Percentiles rank a stretch among this genome's conserved stretches.
phyloP scores from a whole-genome alignment of 2,329 filamentous ascomycete genomes.

The Fusarium illudens region DNA sequence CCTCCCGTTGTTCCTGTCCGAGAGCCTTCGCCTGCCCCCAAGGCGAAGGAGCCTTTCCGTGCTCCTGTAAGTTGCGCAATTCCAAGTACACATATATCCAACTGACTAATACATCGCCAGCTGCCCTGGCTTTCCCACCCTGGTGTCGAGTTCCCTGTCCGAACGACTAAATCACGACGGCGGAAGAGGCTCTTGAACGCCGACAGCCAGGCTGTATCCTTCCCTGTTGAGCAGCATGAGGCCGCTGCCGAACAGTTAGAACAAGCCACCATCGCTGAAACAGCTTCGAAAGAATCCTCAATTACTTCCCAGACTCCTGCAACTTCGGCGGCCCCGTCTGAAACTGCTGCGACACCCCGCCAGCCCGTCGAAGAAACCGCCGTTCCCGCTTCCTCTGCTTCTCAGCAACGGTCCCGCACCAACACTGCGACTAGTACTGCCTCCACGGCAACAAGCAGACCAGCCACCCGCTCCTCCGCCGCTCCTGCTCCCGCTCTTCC shows the following conservation, averaged over 20 bases:
- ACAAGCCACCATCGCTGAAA: conserved; percentile 29
- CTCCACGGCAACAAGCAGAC: conserved; percentile 41
- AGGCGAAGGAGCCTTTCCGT: conserved; percentile 50
- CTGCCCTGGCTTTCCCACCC: conserved; percentile 67
- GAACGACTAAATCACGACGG: conserved; percentile 49
- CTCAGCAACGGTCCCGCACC: conserved; percentile 37
- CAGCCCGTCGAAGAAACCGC: conserved; percentile 47
- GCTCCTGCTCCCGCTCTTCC: conserved; percentile 58
- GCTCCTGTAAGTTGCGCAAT: conserved; percentile 55
- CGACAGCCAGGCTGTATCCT: conserved; percentile 51
- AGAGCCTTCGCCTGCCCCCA: conserved; percentile 39
- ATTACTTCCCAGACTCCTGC: conserved; percentile 24
- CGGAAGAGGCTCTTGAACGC: conserved; percentile 54
- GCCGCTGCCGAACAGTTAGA: conserved; percentile 39
- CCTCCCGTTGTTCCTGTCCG: conserved; percentile 35
- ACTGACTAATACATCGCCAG: conserved; percentile 45
- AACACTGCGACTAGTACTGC: conserved; percentile 36
- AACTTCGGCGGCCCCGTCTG: conserved; percentile 25
- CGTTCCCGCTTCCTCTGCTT: conserved; percentile 48
- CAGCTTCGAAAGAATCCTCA: conserved; percentile 24
- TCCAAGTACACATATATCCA: not conserved
- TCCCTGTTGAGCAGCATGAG: conserved; percentile 53
- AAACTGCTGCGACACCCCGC: conserved; percentile 28
- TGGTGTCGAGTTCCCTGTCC: conserved; percentile 59
- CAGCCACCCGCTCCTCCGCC: conserved; percentile 46